Evolutionary conservation across 148 eudicot species (phyloP).

Genomic region (Cornus suecica): DNA sequence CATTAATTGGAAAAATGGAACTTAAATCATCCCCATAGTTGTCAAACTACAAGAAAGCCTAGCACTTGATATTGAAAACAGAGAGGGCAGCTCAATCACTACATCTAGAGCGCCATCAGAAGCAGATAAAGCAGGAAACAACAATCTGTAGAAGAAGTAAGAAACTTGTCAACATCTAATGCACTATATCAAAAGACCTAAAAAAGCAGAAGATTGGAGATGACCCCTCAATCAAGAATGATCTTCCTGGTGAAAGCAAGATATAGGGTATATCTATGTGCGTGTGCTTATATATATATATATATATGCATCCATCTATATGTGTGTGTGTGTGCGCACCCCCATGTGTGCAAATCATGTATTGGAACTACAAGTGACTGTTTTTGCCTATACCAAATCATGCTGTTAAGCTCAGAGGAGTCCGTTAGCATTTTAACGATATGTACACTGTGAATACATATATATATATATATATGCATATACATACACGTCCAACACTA

Average conservation of each 20-base stretch:
- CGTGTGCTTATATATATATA: too few species aligned
- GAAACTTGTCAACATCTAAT: not conserved
- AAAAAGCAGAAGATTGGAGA: not conserved
- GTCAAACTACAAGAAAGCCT: not conserved
- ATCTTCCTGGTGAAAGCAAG: too few species aligned
- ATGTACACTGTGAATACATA: not conserved
- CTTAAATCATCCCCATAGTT: conserved; percentile 15
- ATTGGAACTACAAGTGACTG: not conserved
- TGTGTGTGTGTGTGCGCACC: too few species aligned
- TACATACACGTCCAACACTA: too few species aligned
- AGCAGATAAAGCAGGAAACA: conserved; percentile 15
- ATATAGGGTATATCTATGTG: too few species aligned
- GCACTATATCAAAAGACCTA: not conserved
- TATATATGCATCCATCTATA: too few species aligned
- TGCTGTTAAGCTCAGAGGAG: not conserved
- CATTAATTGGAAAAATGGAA: conserved; percentile 42
- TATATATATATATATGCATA: not conserved
- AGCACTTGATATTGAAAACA: not conserved
- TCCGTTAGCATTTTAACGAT: not conserved
- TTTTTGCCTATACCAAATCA: not conserved
- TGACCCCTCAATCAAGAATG: not conserved
- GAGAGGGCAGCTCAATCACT: conserved; percentile 15
- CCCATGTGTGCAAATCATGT: too few species aligned
- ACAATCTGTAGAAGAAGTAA: conserved; percentile 17
- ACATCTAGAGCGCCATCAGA: conserved; percentile 35